Conservation (phyloP, 176 grass and related monocot genomes). For the Oropetium thomaeum region DNA sequence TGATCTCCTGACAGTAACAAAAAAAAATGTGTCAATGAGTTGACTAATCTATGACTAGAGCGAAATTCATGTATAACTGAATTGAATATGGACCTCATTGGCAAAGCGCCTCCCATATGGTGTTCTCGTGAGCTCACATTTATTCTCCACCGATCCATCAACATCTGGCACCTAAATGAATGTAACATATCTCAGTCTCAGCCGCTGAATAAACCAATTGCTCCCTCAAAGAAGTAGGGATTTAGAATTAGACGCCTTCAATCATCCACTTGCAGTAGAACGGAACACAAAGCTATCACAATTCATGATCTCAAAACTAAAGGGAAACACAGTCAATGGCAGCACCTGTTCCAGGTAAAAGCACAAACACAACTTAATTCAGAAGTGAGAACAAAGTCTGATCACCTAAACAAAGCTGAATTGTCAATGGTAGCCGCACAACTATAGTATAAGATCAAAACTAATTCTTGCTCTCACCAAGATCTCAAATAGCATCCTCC, state of each 20-base stretch:
- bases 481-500: not conserved
- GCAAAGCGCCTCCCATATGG: slow-evolving; percentile 70
- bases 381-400: not conserved
- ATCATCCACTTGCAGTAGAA: not conserved
- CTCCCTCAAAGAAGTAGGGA: not conserved
- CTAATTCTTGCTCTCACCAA: not conserved
- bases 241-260: not conserved
- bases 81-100: slow-evolving; percentile 36
- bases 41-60: not conserved
- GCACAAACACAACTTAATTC: too few species aligned
- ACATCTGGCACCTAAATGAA: slow-evolving; percentile 74
- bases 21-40: slow-evolving; percentile 27
- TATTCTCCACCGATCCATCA: slow-evolving; percentile 50
- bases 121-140: slow-evolving; percentile 83
- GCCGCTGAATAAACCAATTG: not conserved
- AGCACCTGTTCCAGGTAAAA: not conserved
- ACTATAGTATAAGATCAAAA: not conserved
- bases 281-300: not conserved
- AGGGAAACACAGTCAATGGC: not conserved
- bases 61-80: not conserved
- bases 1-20: slow-evolving; percentile 63
- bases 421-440: not conserved
- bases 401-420: not conserved
- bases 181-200: not conserved
- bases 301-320: not conserved